Base-by-base conservation (phyloP, 331 rosid species). In the Quercus lobata region DNA sequence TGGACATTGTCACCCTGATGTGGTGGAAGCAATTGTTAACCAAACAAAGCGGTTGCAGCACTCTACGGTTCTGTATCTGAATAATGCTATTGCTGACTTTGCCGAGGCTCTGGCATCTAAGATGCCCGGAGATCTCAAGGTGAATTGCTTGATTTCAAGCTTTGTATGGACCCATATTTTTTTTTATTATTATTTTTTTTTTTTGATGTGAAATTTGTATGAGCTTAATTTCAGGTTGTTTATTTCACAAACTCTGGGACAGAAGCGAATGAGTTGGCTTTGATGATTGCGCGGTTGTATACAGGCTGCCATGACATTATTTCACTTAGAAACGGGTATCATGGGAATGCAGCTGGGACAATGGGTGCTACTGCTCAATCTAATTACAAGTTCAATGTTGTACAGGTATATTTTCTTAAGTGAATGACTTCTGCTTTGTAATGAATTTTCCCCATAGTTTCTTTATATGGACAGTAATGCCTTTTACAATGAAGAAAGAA, bases 251-350 rank as follows among this genome's bases (percentile, higher is more conserved):
- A 86, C 83, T 86, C 90, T 27, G 90, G 90, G 63, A 86, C 87
- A 32, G 90, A 86, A 78, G 90, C 87, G 75, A 86, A 86, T 71
- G 90, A 86, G 69, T 65, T 86, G 56, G 90, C 90, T 75, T 57
- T 86, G 74, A 78, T 86, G 87, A 86, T 86, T 56, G 87, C 90
- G 3, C 77, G 87, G 63, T 4, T 86, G 54, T 86, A 83, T 71
- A 75, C 84, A 44, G 78, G 90, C 34, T 86, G 72, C 69, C 83
- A 86, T 72, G 90, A 86, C 60, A 76, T 86, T 37, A 81, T 86
- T 81, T 86, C 90, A 32, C 73, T 86, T 30, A 83, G 90, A 86
- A 86, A 86, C 76, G 90, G 87, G n/a, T 86, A 86, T 74, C 90
- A 86, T 66, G 87, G 90, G 22, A 86, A 86, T 81, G 90, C 84